Base-by-base conservation (phyloP, 2,329 filamentous ascomycete genomes). In the Fusarium pseudograminearum region DNA sequence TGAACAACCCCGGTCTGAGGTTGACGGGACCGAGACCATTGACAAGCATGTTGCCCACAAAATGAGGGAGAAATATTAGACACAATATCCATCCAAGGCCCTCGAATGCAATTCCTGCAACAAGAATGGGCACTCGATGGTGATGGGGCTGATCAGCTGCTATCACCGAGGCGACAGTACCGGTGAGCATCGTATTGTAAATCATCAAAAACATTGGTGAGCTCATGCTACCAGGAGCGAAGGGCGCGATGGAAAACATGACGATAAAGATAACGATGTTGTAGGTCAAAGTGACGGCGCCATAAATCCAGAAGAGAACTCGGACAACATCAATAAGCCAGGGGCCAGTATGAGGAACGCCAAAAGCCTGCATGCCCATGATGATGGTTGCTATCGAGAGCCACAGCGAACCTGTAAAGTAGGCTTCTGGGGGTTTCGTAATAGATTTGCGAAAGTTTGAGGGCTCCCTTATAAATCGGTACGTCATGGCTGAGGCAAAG, bases 181-280 rank as follows among this genome's bases (percentile, higher is more conserved):
- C 57, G 0, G 57, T 59, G 0, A 59, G 57, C 57, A 59, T 59
- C 0, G 57, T 26, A 1, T 59, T 59, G 20, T 59, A 59, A 14
- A 59, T 59, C 57, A 59, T 59, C 1, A 59, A 7, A n/a, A 59
- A 59, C 52, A 59, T 59, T 1, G 57, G 57, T n/a, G 57, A 59
- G n/a, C 52, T 59, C 57, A 57, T 46, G 7, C 57, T 57, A 9
- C 57, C 57, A 3, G 40, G 57, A 0, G 52, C 14, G 12, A 59
- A 57, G 0, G 57, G 57, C 0, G 57, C 51, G 0, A 57, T 18
- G 1, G 57, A 59, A 8, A 59, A 59, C 52, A 57, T 59, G 0
- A 40, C 57, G 7, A 59, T 52, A 5, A 59, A 59, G 2, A 59
- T 59, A 4, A 59, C 8, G 24, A 59, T 20, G 5, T 59, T 59